phyloP scores from a whole-genome alignment of 2,329 filamentous ascomycete genomes.

The Colletotrichum incanum region DNA sequence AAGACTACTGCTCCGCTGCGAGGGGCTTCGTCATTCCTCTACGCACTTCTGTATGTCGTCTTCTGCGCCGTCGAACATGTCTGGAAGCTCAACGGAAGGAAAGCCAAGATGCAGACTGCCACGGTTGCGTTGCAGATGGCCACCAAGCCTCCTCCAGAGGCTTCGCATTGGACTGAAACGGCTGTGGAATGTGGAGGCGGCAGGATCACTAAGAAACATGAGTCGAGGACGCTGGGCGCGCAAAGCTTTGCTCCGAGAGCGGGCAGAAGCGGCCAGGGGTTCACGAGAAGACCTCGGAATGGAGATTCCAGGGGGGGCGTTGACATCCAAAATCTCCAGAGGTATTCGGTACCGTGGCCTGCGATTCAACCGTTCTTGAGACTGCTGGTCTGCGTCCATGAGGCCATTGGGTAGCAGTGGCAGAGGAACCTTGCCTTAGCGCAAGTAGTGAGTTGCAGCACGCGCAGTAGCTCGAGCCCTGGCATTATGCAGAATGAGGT shows the following conservation, averaged over 20 bases:
- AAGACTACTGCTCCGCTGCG: background rate
- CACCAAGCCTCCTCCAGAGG: background rate
- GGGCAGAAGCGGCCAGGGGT: slow-evolving; percentile 28
- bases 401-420: slow-evolving; percentile 5
- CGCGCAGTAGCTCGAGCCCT: slow-evolving; percentile 16
- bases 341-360: slow-evolving; percentile 2
- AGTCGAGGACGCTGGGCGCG: slow-evolving; percentile 22
- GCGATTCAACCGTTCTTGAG: background rate
- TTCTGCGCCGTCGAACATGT: slow-evolving; percentile 1
- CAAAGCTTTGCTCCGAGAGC: slow-evolving; percentile 41
- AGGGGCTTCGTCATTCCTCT: background rate
- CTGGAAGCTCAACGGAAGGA: background rate
- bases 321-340: background rate
- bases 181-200: slow-evolving; percentile 23
- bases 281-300: slow-evolving; percentile 39
- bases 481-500: slow-evolving; percentile 20
- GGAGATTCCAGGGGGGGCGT: slow-evolving; percentile 21
- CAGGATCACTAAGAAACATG: slow-evolving; percentile 40
- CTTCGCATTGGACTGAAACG: background rate
- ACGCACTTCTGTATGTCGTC: background rate
- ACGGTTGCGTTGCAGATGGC: slow-evolving; percentile 2
- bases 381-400: background rate
- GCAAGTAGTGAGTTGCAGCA: background rate
- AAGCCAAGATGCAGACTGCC: background rate
- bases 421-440: slow-evolving; percentile 12